Evolutionary conservation across 257 asterid genomes (phyloP).

Genomic region (Coffea eugenioides): DNA sequence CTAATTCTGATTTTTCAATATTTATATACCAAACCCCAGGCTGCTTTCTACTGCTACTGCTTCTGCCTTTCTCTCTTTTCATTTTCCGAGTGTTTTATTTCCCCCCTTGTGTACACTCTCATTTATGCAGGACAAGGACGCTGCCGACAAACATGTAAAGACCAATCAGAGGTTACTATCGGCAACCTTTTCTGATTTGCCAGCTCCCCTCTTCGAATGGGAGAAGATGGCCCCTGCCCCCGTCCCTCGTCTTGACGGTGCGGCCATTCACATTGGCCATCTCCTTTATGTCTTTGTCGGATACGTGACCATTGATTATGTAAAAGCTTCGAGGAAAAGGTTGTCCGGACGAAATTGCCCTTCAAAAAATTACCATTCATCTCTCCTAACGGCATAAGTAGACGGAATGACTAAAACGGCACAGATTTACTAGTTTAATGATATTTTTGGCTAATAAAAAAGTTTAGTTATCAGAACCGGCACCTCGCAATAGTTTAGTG

Average conservation of each 20-base stretch:
- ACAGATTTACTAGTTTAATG: no score
- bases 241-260: constrained; percentile 97
- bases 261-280: constrained; percentile 79
- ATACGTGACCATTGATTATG: constrained; percentile 89
- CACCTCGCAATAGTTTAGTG: no score
- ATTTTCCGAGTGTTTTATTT: neutral
- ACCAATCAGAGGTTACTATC: constrained; percentile 56
- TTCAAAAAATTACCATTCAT: no score
- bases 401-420: no score
- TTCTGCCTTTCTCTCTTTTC: neutral
- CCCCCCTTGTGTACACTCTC: neutral
- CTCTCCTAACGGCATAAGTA: no score
- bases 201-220: constrained; percentile 77
- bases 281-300: constrained; percentile 93
- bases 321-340: constrained; percentile 8
- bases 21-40: no score
- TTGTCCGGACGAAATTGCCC: no score
- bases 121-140: neutral
- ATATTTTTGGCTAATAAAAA: no score
- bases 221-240: constrained; percentile 88
- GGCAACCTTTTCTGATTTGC: constrained; percentile 88
- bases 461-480: no score
- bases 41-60: no score
- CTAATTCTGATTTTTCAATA: no score
- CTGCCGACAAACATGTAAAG: constrained; percentile 16